These are phyloP conservation scores for Colletotrichum orchidophilum DNA, from an alignment of 2,329 filamentous ascomycete species.

Conservation along the genomic window DNA sequence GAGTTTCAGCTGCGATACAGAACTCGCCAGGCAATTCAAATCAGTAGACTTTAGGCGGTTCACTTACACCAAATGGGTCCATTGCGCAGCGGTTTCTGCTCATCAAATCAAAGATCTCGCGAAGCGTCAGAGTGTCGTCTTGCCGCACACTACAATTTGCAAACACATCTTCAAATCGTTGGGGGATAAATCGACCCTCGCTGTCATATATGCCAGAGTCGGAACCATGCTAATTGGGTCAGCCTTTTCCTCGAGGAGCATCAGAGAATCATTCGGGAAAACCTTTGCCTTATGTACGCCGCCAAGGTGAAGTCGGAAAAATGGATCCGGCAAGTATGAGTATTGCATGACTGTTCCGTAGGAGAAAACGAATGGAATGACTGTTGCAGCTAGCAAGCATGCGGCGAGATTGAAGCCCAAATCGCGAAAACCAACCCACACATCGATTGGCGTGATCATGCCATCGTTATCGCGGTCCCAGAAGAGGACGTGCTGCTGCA, in stretches of 20 bases:
- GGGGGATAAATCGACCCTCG: slow-evolving; percentile 56
- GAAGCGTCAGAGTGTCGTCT: slow-evolving; percentile 46
- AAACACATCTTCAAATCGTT: slow-evolving; percentile 58
- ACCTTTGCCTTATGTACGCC: slow-evolving; percentile 50
- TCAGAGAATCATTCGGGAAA: not conserved
- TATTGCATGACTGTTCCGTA: slow-evolving; percentile 50
- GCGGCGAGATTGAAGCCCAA: slow-evolving; percentile 48
- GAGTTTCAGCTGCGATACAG: too few relatives aligned
- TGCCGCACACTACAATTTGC: slow-evolving; percentile 49
- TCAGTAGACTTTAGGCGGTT: too few relatives aligned
- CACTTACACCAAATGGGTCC: slow-evolving; percentile 54
- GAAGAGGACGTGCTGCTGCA: slow-evolving; percentile 51
- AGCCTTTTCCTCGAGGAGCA: not conserved
- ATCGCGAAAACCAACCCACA: slow-evolving; percentile 47
- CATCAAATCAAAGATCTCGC: slow-evolving; percentile 45
- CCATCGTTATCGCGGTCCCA: slow-evolving; percentile 50
- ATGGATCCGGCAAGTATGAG: slow-evolving; percentile 44
- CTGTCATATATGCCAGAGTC: slow-evolving; percentile 54
- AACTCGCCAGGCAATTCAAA: not conserved
- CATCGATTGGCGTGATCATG: slow-evolving; percentile 47
- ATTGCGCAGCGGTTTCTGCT: slow-evolving; percentile 47
- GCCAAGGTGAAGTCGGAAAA: slow-evolving; percentile 44
- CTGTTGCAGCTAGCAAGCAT: slow-evolving; percentile 45
- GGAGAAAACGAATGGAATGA: slow-evolving; percentile 52
- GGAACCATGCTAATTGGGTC: slow-evolving; percentile 47